Percentiles rank a stretch among this genome's conserved stretches.
These are phyloP conservation scores for Carnegiea gigantea DNA, from an alignment of 179 eudicot species.

Conservation along the genomic window DNA sequence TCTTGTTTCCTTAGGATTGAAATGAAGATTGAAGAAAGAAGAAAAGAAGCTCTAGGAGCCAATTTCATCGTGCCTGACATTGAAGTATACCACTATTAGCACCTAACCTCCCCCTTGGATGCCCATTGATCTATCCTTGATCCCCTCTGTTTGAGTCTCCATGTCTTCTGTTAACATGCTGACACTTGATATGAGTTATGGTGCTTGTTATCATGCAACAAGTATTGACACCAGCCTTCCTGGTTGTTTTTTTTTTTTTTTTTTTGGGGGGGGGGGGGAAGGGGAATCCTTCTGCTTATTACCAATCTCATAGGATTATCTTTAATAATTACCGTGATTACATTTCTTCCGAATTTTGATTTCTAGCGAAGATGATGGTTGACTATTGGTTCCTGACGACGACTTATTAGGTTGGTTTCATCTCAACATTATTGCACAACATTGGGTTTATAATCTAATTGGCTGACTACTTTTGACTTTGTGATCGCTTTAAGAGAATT, in stretches of 20 bases:
- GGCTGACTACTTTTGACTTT: neutral
- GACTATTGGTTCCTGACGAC: neutral
- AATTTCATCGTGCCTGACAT: neutral
- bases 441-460: neutral
- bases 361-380: neutral
- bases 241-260: neutral
- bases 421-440: neutral
- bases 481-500: neutral
- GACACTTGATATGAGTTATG: neutral
- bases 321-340: too few relatives aligned
- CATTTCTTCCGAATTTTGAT: neutral
- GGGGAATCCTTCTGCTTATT: neutral
- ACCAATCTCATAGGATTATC: neutral
- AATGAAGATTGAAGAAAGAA: constrained; percentile 24
- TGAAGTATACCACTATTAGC: neutral
- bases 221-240: neutral
- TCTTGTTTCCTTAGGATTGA: constrained; percentile 28
- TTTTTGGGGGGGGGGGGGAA: neutral
- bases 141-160: neutral
- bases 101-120: neutral
- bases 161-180: neutral
- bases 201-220: neutral
- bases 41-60: constrained; percentile 21
- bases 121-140: neutral
- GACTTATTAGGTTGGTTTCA: constrained; percentile 1